A percentile compares a stretch with the other conserved stretches of the same genome.
phyloP scores from a whole-genome alignment of 2,329 filamentous ascomycete species.

The Lomentospora prolificans region DNA sequence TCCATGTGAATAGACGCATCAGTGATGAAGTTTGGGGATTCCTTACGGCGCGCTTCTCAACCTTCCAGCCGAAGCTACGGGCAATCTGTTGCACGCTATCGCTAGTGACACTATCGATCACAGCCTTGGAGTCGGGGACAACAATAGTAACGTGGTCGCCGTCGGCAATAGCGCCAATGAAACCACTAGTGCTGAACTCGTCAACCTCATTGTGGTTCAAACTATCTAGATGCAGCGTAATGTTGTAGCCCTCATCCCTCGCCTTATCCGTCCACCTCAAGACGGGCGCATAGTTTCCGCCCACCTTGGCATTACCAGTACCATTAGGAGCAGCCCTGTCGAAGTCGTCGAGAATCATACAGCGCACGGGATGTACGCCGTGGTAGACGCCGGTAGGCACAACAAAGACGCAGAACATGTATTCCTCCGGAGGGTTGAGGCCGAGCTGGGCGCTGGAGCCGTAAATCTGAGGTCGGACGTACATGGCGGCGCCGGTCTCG shows the following conservation, averaged over 20 bases:
- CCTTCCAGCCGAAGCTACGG: conserved; percentile 69
- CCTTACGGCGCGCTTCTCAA: conserved; percentile 62
- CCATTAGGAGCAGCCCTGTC: conserved; percentile 88
- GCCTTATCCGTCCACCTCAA: conserved; percentile 80
- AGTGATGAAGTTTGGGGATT: not conserved
- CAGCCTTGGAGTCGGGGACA: conserved; percentile 77
- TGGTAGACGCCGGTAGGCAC: conserved; percentile 92
- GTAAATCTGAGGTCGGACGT: conserved; percentile 82
- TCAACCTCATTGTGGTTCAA: conserved; percentile 76
- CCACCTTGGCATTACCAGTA: conserved; percentile 84
- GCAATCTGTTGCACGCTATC: conserved; percentile 70
- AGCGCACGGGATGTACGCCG: conserved; percentile 77
- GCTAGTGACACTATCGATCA: conserved; percentile 80
- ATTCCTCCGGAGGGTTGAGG: conserved; percentile 79
- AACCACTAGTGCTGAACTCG: conserved; percentile 91
- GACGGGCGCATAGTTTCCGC: conserved; percentile 93
- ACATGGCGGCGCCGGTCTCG: conserved; percentile 82
- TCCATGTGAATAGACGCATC: not conserved
- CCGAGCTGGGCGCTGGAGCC: conserved; percentile 81
- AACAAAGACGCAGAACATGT: conserved; percentile 83
- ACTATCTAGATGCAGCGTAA: conserved; percentile 88
- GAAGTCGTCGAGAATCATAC: conserved; percentile 83
- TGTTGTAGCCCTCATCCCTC: conserved; percentile 71
- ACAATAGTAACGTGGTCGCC: conserved; percentile 57
- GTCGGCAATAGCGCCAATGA: conserved; percentile 65